A percentile compares a stretch with the other conserved stretches of the same genome.
Conservation (phyloP, 106 monocot species). For the Acorus calamus region DNA sequence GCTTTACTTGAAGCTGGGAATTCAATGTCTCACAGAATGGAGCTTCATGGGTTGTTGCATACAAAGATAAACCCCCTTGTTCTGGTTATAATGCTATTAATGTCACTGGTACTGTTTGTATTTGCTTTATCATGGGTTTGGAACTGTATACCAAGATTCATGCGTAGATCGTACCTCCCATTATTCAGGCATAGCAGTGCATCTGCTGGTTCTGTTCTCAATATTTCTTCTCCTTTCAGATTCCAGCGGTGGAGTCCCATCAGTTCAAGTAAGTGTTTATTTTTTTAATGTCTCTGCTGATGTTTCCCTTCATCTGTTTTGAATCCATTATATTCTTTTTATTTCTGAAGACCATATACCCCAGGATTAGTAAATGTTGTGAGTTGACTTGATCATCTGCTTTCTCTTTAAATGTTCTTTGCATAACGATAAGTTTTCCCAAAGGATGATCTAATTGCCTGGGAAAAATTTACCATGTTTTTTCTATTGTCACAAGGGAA, state of each 20-base stretch:
- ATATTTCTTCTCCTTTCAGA: slow-evolving; percentile 38
- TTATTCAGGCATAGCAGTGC: slow-evolving; percentile 56
- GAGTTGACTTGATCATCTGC: no score
- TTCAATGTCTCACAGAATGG: slow-evolving; percentile 48
- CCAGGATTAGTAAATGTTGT: no score
- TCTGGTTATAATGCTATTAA: slow-evolving; percentile 39
- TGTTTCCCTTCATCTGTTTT: no score
- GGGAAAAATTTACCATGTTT: no score
- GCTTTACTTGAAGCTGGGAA: slow-evolving; percentile 74
- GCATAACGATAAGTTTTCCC: no score
- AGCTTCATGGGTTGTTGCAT: slow-evolving; percentile 37
- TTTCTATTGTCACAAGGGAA: no score
- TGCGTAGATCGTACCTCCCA: slow-evolving; percentile 52
- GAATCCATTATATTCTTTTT: no score
- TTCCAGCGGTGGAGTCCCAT: slow-evolving; percentile 70
- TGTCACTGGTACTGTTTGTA: slow-evolving; percentile 38
- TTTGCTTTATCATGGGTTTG: slow-evolving; percentile 40
- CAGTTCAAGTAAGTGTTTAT: slow-evolving; percentile 41
- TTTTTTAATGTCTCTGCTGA: no score
- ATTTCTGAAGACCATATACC: no score
- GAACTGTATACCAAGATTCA: slow-evolving; percentile 47
- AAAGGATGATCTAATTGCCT: no score
- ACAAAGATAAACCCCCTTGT: slow-evolving; percentile 21
- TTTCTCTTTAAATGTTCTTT: no score
- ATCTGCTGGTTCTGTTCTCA: slow-evolving; percentile 27